Percentiles rank a stretch among this genome's conserved stretches.
Evolutionary conservation across 345 rosid species (phyloP).

Genomic region (Raphanus sativus): DNA sequence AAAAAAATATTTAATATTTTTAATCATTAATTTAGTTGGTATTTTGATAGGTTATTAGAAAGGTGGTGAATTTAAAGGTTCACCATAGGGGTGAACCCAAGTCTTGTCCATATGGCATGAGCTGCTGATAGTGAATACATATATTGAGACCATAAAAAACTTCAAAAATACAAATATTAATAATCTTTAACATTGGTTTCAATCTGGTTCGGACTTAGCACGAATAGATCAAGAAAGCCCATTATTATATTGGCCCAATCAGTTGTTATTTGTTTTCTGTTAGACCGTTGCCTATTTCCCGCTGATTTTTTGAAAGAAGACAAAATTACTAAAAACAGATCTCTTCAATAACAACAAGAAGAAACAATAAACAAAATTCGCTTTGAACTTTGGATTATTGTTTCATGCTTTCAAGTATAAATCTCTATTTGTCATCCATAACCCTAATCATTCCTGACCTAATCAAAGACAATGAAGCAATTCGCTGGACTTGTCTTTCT

Average conservation of each 20-base stretch:
- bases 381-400: neutral
- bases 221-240: neutral
- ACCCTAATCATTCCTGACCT: constrained; percentile 3
- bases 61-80: too few species aligned
- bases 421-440: neutral
- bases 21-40: too few species aligned
- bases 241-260: neutral
- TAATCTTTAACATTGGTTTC: neutral
- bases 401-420: constrained; percentile 12
- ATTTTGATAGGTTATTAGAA: too few species aligned
- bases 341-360: neutral
- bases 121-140: neutral
- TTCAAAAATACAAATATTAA: neutral
- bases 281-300: constrained; percentile 10
- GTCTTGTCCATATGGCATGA: neutral
- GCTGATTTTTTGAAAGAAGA: neutral
- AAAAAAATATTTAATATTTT: too few species aligned
- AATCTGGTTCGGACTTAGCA: neutral
- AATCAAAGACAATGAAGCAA: constrained; percentile 26
- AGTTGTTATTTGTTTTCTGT: constrained; percentile 1
- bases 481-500: constrained; percentile 23
- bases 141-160: neutral
- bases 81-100: too few species aligned
- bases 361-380: neutral
- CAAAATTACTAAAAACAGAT: constrained; percentile 2